Evolutionary conservation across 2,329 filamentous ascomycete genomes (phyloP), one percentile per base, ranked within the genome.

Genomic region (Xylariaceae sp.): DNA sequence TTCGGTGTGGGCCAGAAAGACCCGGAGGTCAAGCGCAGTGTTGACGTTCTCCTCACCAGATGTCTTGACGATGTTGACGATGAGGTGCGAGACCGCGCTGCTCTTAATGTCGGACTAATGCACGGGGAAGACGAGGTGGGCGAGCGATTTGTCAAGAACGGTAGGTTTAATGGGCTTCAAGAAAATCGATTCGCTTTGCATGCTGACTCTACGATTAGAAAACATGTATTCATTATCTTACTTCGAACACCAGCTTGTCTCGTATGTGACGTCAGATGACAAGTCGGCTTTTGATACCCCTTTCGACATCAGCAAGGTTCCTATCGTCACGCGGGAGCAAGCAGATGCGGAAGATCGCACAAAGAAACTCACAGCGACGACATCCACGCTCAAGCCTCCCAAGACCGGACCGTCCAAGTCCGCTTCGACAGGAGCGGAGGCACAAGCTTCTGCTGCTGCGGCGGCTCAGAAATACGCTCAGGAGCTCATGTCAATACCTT

Each of bases 1-100:
- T 99, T 99, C 71, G 94, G 94, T 69, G 93, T 97, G 60, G 92
- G 90, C 39, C 94, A 97, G 75, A 92, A 95, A 77, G 94, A 97
- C 71, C 87, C 90, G 0, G 94, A 99, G 74, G 91, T 99, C 70
- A 97, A 97, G 85, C 88, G 90, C 68, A 97, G 92, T 73, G 93
- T 99, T 55, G 85, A 88, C 65, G 94, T 99, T 53, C 83, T 99
- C 51, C 87, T 99, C 42, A 95, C 89, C 30, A 85, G 94, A 72
- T 99, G 94, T 74, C 78, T 99, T 68, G 94, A 99, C 74, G 94
- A 99, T 73, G 92, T 92, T 3, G 94, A 99, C 75, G 94, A 99
- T 70, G 94, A 99, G 77, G 94, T 99, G 59, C 87, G 94, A 68
- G 94, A 99, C 73, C 91, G 94, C 73, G 94, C 94, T 62, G 92